Evolutionary conservation across 306 rosid species (phyloP).

Genomic region (Luffa acutangula): DNA sequence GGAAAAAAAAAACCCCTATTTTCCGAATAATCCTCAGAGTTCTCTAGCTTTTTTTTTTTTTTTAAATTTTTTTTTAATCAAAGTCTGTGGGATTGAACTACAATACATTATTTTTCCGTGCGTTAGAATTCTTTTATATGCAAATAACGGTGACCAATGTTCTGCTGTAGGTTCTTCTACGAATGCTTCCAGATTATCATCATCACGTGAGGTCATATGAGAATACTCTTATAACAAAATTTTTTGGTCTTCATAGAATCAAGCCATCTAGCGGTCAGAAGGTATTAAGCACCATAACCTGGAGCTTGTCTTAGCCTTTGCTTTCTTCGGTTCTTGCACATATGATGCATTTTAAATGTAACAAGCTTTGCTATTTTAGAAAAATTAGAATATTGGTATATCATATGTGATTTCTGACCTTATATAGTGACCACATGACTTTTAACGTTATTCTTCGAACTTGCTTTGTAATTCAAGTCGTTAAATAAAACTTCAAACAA

Average conservation of each 20-base stretch:
- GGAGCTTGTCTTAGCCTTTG: constrained; percentile 1
- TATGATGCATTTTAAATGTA: neutral
- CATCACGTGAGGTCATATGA: constrained; percentile 81
- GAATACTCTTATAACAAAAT: constrained; percentile 87
- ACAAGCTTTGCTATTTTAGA: neutral
- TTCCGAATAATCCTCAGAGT: neutral
- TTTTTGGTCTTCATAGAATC: constrained; percentile 97
- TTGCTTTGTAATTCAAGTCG: neutral
- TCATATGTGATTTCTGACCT: neutral
- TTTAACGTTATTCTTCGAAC: neutral
- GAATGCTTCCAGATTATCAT: constrained; percentile 98
- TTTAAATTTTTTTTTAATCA: too few species aligned
- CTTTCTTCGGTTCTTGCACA: neutral
- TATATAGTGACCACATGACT: neutral
- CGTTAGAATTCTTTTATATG: constrained; percentile 1
- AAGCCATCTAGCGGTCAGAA: constrained; percentile 93
- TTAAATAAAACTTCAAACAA: constrained; percentile 9
- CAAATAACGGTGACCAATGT: constrained; percentile 15
- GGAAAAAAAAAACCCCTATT: neutral
- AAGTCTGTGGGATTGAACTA: neutral
- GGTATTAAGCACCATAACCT: constrained; percentile 33
- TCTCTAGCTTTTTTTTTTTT: neutral
- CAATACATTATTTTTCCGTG: neutral
- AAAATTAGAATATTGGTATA: neutral
- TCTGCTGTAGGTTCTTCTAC: constrained; percentile 67